A percentile compares a stretch with the other conserved stretches of the same genome.
Evolutionary conservation across 2,329 filamentous ascomycete species (phyloP).

Genomic region (Penicillium sumatraense): DNA sequence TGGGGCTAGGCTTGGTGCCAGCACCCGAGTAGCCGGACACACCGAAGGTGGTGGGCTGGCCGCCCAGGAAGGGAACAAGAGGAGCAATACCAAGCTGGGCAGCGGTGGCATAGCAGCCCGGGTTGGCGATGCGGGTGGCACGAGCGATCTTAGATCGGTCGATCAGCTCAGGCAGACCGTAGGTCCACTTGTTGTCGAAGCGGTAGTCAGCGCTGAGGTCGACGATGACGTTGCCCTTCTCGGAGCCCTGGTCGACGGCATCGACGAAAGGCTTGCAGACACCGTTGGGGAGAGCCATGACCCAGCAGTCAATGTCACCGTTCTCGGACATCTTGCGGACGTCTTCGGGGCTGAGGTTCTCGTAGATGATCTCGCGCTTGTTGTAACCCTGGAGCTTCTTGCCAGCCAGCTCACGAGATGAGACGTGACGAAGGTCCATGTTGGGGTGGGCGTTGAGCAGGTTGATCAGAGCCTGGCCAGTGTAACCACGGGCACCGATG

Average conservation of each 20-base stretch:
- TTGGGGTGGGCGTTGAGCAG: slow-evolving; percentile 86
- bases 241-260: slow-evolving; percentile 74
- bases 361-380: slow-evolving; percentile 90
- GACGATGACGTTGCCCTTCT: slow-evolving; percentile 75
- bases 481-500: slow-evolving; percentile 92
- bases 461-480: slow-evolving; percentile 85
- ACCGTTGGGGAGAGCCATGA: slow-evolving; percentile 94
- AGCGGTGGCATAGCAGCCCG: slow-evolving; percentile 93
- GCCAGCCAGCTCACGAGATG: slow-evolving; percentile 87
- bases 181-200: slow-evolving; percentile 84
- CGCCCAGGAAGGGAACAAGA: slow-evolving; percentile 75
- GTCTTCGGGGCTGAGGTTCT: slow-evolving; percentile 86
- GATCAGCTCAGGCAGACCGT: slow-evolving; percentile 85
- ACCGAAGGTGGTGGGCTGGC: slow-evolving; percentile 82
- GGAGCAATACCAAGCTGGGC: slow-evolving; percentile 89
- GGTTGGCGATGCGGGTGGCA: slow-evolving; percentile 84
- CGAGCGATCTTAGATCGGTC: slow-evolving; percentile 76
- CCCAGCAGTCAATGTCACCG: slow-evolving; percentile 90
- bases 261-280: slow-evolving; percentile 94
- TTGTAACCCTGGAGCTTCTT: slow-evolving; percentile 86
- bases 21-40: slow-evolving; percentile 94
- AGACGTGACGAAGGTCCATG: slow-evolving; percentile 89
- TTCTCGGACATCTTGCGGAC: slow-evolving; percentile 81
- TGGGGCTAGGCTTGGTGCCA: slow-evolving; percentile 89
- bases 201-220: slow-evolving; percentile 97